These are phyloP conservation scores for Lignosus rhinocerotis DNA, from an alignment of 1,284 basidiomycete species.

Conservation along the genomic window DNA sequence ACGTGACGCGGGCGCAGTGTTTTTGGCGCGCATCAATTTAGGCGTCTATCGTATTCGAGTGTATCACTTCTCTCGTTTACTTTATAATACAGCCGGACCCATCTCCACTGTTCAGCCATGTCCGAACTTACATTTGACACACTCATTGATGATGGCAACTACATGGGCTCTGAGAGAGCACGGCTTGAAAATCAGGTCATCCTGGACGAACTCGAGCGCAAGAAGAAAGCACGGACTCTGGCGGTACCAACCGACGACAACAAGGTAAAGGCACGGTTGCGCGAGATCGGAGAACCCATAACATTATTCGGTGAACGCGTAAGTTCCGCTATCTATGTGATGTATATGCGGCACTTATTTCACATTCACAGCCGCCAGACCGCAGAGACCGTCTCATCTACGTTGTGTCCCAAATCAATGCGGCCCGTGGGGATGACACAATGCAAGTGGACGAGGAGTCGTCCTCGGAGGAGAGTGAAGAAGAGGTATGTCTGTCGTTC, in stretches of 20 bases:
- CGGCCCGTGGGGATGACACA: conserved; percentile 73
- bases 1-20: neutral
- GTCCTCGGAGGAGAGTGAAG: conserved; percentile 67
- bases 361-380: conserved; percentile 66
- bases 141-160: conserved; percentile 74
- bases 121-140: conserved; percentile 72
- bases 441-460: conserved; percentile 73
- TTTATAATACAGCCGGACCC: neutral
- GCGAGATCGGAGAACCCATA: conserved; percentile 94
- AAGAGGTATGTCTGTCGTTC: conserved; percentile 56
- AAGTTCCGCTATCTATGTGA: conserved; percentile 36
- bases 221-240: conserved; percentile 90
- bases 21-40: too few species aligned
- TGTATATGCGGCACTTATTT: conserved; percentile 8
- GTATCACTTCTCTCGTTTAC: neutral
- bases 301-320: conserved; percentile 97
- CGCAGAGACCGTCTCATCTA: conserved; percentile 93
- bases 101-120: conserved; percentile 41
- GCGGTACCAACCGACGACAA: conserved; percentile 97
- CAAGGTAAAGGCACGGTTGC: conserved; percentile 84
- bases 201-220: conserved; percentile 91
- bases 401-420: conserved; percentile 86
- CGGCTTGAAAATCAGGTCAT: conserved; percentile 78
- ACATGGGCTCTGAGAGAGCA: conserved; percentile 69
- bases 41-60: neutral